phyloP scores from a whole-genome alignment of 2,329 filamentous ascomycete genomes.

The Geoglossum cookeanum region DNA sequence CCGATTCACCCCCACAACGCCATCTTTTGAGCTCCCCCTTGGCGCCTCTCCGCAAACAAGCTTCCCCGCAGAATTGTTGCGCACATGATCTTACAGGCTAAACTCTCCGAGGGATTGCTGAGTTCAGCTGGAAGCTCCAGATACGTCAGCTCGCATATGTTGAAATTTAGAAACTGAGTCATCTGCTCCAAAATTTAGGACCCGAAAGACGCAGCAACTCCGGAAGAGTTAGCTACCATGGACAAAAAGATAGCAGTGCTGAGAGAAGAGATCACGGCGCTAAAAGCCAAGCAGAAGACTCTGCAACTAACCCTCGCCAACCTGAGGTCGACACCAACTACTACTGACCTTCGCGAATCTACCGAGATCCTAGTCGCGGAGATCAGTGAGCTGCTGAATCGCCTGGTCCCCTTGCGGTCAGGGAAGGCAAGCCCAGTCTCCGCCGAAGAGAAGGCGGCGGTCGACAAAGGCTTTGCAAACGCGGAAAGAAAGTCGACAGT shows the following conservation, averaged over 20 bases:
- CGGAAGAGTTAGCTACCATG: constrained; percentile 29
- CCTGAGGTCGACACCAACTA: constrained; percentile 29
- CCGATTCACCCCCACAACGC: neutral
- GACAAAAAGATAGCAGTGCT: constrained; percentile 29
- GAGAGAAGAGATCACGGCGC: constrained; percentile 23
- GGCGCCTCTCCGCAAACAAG: neutral
- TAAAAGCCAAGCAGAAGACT: constrained; percentile 29
- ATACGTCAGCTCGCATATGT: constrained; percentile 1
- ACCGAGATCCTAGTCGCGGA: constrained; percentile 27
- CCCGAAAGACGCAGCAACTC: constrained; percentile 26
- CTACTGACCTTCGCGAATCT: constrained; percentile 27
- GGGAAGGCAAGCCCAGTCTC: constrained; percentile 24
- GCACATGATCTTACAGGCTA: constrained; percentile 2
- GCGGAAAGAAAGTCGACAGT: constrained; percentile 12
- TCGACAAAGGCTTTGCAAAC: constrained; percentile 26
- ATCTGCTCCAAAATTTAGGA: constrained; percentile 21
- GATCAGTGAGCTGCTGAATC: constrained; percentile 21
- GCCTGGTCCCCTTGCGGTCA: constrained; percentile 24
- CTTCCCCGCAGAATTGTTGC: constrained; percentile 7
- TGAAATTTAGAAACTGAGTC: neutral
- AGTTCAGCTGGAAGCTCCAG: neutral
- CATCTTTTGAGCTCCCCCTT: neutral
- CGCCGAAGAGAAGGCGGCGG: constrained; percentile 26
- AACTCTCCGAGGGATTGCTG: neutral
- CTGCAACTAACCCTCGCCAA: constrained; percentile 28